These are phyloP conservation scores for Penicillium mononematosum DNA, from an alignment of 495 filamentous ascomycete species.

Conservation along the genomic window DNA sequence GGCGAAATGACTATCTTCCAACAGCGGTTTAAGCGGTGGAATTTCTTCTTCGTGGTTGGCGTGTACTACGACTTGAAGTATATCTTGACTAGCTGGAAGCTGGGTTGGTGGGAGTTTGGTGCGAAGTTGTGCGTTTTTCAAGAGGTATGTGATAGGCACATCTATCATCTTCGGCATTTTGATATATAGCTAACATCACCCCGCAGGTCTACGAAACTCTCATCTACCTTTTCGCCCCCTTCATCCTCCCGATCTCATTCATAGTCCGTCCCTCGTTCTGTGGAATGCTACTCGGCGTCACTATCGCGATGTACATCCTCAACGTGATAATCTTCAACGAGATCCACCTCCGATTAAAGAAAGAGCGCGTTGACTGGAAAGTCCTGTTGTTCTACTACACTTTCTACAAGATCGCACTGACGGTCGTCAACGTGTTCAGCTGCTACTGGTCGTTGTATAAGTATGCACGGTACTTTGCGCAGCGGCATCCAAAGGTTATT, in stretches of 20 bases:
- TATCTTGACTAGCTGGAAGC: constrained; percentile 47
- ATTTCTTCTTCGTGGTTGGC: constrained; percentile 51
- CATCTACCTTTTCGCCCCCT: constrained; percentile 45
- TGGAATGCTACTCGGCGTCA: constrained; percentile 31
- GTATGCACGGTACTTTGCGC: constrained; percentile 45
- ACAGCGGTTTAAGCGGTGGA: constrained; percentile 51
- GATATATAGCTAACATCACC: not conserved
- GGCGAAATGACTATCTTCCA: constrained; percentile 52
- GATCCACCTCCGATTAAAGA: constrained; percentile 41
- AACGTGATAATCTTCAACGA: constrained; percentile 47
- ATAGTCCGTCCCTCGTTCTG: constrained; percentile 40
- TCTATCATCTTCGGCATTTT: not conserved
- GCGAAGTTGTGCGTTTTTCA: constrained; percentile 68
- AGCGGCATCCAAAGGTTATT: constrained; percentile 42
- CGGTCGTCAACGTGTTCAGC: constrained; percentile 40
- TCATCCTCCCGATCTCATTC: constrained; percentile 48
- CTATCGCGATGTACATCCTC: constrained; percentile 38
- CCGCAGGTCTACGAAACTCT: constrained; percentile 48
- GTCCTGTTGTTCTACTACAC: constrained; percentile 39
- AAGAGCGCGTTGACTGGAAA: constrained; percentile 33
- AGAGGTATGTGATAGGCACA: constrained; percentile 37
- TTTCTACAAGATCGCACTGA: constrained; percentile 42
- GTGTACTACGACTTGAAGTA: constrained; percentile 49
- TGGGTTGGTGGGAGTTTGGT: constrained; percentile 50
- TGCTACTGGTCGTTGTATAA: constrained; percentile 46